Evolutionary conservation across 2,329 filamentous ascomycete genomes (phyloP).

Genomic region (Phyllosticta citrichinensis): DNA sequence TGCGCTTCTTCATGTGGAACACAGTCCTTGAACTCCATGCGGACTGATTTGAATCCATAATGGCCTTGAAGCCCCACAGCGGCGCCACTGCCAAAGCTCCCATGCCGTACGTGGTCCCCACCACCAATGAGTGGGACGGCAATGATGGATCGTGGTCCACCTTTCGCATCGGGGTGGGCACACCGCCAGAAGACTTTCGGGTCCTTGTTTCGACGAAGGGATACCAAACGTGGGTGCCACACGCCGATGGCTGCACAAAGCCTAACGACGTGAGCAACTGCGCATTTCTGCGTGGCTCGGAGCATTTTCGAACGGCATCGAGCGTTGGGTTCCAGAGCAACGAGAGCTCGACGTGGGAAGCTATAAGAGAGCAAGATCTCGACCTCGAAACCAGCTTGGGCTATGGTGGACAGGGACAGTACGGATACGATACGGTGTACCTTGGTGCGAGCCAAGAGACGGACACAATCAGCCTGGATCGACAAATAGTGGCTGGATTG

Average conservation of each 20-base stretch:
- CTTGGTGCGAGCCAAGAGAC: conserved; percentile 18
- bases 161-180: conserved; percentile 31
- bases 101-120: neutral
- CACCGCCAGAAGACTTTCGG: conserved; percentile 29
- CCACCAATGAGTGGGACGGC: conserved; percentile 24
- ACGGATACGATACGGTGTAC: conserved; percentile 23
- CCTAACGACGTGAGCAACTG: conserved; percentile 18
- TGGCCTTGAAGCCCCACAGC: neutral
- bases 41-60: neutral
- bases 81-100: neutral
- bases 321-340: conserved; percentile 24
- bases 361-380: conserved; percentile 24
- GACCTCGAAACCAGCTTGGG: conserved; percentile 23
- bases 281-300: conserved; percentile 20
- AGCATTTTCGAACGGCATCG: conserved; percentile 20
- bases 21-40: neutral
- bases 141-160: conserved; percentile 34
- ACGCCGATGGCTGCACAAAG: conserved; percentile 25
- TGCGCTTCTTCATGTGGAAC: neutral
- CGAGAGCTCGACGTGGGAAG: conserved; percentile 22
- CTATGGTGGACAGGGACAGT: conserved; percentile 19
- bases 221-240: conserved; percentile 21
- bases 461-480: conserved; percentile 16
- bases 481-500: conserved; percentile 22
- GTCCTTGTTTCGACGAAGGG: conserved; percentile 26